These are phyloP conservation scores for Colletotrichum echinochloae DNA, from an alignment of 2,329 filamentous ascomycete species.

Conservation along the genomic window DNA sequence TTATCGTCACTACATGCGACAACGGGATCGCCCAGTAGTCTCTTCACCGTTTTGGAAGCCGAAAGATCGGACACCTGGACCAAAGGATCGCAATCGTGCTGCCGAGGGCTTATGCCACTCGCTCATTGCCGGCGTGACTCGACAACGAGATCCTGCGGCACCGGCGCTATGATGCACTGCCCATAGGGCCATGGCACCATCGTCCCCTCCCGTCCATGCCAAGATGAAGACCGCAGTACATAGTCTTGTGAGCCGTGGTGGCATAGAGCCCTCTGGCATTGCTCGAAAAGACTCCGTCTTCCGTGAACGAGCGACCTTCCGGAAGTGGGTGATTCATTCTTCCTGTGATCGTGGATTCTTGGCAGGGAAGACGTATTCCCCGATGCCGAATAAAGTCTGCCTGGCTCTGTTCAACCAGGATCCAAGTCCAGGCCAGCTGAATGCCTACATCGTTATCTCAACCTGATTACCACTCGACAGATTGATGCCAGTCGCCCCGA, in stretches of 20 bases:
- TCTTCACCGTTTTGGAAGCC: slow-evolving; percentile 26
- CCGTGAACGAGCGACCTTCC: slow-evolving; percentile 54
- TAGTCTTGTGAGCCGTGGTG: slow-evolving; percentile 50
- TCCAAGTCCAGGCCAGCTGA: slow-evolving; percentile 44
- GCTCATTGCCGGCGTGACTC: background rate
- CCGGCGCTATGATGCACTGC: slow-evolving; percentile 50
- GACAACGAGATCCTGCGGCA: slow-evolving; percentile 18
- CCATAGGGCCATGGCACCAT: slow-evolving; percentile 49
- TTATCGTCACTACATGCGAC: slow-evolving; percentile 51
- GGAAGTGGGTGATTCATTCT: slow-evolving; percentile 55
- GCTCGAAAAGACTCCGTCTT: slow-evolving; percentile 42
- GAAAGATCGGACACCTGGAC: background rate
- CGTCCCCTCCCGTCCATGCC: slow-evolving; percentile 52
- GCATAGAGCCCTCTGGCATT: slow-evolving; percentile 44
- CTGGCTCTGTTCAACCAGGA: slow-evolving; percentile 43
- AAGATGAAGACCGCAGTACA: slow-evolving; percentile 49
- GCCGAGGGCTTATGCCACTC: background rate
- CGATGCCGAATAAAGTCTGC: slow-evolving; percentile 48
- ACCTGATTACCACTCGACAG: slow-evolving; percentile 53
- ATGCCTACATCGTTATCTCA: slow-evolving; percentile 47
- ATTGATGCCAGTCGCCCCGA: slow-evolving; percentile 50
- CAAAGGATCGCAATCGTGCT: slow-evolving; percentile 10
- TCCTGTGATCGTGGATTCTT: slow-evolving; percentile 48
- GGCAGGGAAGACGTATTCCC: slow-evolving; percentile 45
- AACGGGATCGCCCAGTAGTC: slow-evolving; percentile 48